Percentiles rank a stretch among this genome's conserved stretches.
Evolutionary conservation across 495 filamentous ascomycete species (phyloP).

Genomic region (Xylaria scruposa): DNA sequence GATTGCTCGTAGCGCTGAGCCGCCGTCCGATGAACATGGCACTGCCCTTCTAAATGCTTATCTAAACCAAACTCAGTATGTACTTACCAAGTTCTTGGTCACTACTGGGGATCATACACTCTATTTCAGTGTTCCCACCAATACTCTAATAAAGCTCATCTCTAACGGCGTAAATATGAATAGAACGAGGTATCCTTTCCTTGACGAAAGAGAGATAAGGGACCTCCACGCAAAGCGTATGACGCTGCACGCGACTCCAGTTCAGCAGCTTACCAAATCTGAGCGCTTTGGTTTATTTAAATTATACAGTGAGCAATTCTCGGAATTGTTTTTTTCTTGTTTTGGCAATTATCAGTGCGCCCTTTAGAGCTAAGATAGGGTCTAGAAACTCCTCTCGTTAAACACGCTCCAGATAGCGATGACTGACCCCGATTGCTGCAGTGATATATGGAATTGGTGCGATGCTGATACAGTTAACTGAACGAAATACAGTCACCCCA

Average conservation of each 20-base stretch:
- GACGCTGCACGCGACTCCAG: conserved; percentile 48
- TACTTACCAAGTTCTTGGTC: not conserved
- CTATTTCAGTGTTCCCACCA: not conserved
- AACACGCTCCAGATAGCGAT: too few species aligned
- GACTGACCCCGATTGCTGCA: too few species aligned
- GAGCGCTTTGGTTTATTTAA: conserved; percentile 60
- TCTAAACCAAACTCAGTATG: conserved; percentile 50
- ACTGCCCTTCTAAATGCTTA: conserved; percentile 54
- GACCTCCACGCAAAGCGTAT: conserved; percentile 53
- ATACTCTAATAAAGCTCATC: not conserved
- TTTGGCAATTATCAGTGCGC: too few species aligned
- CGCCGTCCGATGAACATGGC: conserved; percentile 58
- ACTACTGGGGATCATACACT: not conserved
- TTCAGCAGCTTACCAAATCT: conserved; percentile 30
- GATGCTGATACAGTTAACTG: conserved; percentile 56
- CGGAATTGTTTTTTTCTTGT: too few species aligned
- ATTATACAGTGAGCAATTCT: conserved; percentile 40
- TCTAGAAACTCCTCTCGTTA: too few species aligned
- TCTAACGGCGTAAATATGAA: not conserved
- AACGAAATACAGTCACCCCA: conserved; percentile 53
- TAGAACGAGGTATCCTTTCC: conserved; percentile 55
- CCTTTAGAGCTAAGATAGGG: too few species aligned
- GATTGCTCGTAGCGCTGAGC: conserved; percentile 52
- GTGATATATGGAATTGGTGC: conserved; percentile 61
- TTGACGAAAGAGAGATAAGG: conserved; percentile 55